These are phyloP conservation scores for Myriosclerotinia scirpicola DNA, from an alignment of 2,329 filamentous ascomycete species.

Conservation along the genomic window DNA sequence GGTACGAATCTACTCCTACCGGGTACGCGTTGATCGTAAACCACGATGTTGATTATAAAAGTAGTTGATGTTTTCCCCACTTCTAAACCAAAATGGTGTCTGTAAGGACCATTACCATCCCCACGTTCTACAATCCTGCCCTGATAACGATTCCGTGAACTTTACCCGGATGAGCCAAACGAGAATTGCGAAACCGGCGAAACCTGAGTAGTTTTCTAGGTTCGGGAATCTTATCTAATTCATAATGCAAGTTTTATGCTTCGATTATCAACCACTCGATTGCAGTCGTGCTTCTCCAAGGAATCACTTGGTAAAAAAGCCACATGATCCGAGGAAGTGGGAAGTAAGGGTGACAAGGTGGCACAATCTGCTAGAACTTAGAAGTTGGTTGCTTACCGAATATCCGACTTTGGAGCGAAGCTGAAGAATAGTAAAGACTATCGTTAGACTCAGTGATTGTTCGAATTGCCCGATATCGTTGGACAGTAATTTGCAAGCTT, in stretches of 20 bases:
- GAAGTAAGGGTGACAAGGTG: constrained; percentile 6
- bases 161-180: constrained; percentile 14
- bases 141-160: constrained; percentile 12
- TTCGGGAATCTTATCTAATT: not conserved
- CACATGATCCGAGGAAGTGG: not conserved
- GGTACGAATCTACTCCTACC: not conserved
- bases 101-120: not conserved
- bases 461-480: not conserved
- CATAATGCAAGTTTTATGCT: not conserved
- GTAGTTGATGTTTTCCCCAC: not conserved
- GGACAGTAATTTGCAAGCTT: constrained; percentile 3
- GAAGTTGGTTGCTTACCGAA: not conserved
- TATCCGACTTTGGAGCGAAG: not conserved
- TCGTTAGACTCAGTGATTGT: not conserved
- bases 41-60: not conserved
- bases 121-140: constrained; percentile 15
- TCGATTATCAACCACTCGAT: constrained; percentile 2
- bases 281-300: constrained; percentile 9
- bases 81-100: constrained; percentile 6
- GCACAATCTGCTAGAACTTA: not conserved
- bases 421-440: not conserved
- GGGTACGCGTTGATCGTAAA: not conserved
- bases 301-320: not conserved
- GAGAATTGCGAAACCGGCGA: constrained; percentile 10
- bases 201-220: not conserved